Evolutionary conservation across 202 grass and related monocot species (phyloP), one percentile per base, ranked within the genome.

Genomic region (Saccharum hybrid): DNA sequence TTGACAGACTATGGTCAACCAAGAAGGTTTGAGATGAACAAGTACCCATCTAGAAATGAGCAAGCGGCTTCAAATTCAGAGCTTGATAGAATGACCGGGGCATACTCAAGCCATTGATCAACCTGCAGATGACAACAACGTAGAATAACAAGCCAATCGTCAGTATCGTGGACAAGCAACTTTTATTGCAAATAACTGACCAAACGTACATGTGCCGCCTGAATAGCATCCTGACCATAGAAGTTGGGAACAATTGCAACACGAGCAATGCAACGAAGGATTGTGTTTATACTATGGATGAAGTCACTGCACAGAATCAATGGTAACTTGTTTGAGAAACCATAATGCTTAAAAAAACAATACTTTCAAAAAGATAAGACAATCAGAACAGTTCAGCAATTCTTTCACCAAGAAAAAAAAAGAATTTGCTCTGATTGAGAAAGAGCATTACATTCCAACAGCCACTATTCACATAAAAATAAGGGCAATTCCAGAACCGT

Each of bases 101-200:
- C 87, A 72, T 90, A 93, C 21, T 95, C 90, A 4, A 98, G 87
- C 89, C 92, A 98, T 81, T 98, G 85, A 66, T 93, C 92, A 81
- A 98, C 85, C 95, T 98, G 83, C 60, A 84, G 40, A 72, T 74
- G 28, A 54, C 5, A 77, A 4, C 8, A 64, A 34, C 33, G 4
- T 11, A 62, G 43, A 79, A 78, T 72, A 62, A 39, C 36, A 62
- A 28, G 54, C 36, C 23, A 51, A 87, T 70, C 46, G 79, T 72
- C 22, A 63, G 36, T 62, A 64, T 71, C 46, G 34, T 23, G 63
- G 36, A 26, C 9, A 19, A 64, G 42, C 33, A 70, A 19, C 63
- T 77, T 15, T 28, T 74, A 19, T 26, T 59, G 13, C 6, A 87
- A 75, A 89, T 19, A 73, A 46, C 60, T 81, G n/a, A 63, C 18